A percentile compares a stretch with the other conserved stretches of the same genome.
Evolutionary conservation across 495 filamentous ascomycete genomes (phyloP).

Genomic region (Penicillium silybi): DNA sequence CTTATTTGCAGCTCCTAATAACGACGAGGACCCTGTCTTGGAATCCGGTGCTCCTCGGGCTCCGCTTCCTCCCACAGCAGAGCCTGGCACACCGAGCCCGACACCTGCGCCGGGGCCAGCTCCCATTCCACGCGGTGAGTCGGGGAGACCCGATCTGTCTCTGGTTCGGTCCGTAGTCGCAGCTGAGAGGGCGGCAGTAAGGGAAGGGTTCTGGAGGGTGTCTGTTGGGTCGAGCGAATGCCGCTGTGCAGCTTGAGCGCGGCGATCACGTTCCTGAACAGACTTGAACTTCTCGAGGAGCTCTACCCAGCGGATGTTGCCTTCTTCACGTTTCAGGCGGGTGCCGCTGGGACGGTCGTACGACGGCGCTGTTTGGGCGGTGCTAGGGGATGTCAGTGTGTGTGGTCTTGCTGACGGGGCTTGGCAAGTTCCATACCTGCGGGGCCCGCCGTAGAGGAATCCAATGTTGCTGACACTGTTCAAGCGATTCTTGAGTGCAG

Average conservation of each 20-base stretch:
- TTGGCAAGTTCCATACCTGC: slow-evolving; percentile 61
- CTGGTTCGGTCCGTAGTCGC: slow-evolving; percentile 37
- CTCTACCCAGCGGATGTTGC: slow-evolving; percentile 89
- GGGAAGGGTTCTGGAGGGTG: slow-evolving; percentile 20
- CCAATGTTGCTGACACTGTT: slow-evolving; percentile 97
- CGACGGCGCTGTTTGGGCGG: slow-evolving; percentile 12
- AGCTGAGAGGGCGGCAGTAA: slow-evolving; percentile 31
- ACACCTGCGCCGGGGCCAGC: slow-evolving; percentile 13
- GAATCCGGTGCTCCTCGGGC: not conserved
- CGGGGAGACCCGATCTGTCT: slow-evolving; percentile 39
- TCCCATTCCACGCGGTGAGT: slow-evolving; percentile 32
- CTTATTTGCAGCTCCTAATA: slow-evolving; percentile 45
- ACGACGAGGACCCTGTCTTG: slow-evolving; percentile 24
- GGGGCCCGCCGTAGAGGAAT: slow-evolving; percentile 79
- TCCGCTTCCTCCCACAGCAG: slow-evolving; percentile 17
- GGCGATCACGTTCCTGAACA: slow-evolving; percentile 76
- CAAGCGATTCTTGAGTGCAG: slow-evolving; percentile 91
- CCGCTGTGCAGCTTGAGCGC: slow-evolving; percentile 40
- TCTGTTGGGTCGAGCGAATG: slow-evolving; percentile 25
- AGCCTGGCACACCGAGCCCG: slow-evolving; percentile 8
- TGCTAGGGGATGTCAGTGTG: slow-evolving; percentile 12
- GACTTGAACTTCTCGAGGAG: slow-evolving; percentile 92
- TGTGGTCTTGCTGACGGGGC: slow-evolving; percentile 1
- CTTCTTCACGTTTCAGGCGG: slow-evolving; percentile 62
- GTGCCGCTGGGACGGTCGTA: slow-evolving; percentile 65